Conservation (phyloP, 176 grass and related monocot genomes). For the Oryza coarctata region DNA sequence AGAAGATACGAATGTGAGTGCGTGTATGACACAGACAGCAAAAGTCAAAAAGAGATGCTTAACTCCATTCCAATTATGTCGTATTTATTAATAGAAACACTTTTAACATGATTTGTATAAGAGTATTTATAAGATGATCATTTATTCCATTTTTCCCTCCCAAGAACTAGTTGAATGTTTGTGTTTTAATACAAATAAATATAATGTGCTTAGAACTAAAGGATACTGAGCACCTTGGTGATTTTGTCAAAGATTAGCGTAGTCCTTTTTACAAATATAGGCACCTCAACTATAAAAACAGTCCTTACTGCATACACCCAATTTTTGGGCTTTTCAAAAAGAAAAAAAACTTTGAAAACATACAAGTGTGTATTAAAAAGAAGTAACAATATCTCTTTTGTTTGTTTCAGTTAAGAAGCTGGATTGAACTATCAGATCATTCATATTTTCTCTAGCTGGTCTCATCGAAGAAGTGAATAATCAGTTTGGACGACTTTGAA, state of each 20-base stretch:
- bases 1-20: constrained; percentile 25
- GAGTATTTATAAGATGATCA: background rate
- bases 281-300: background rate
- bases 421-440: background rate
- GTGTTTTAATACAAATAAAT: background rate
- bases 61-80: background rate
- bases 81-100: background rate
- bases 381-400: background rate
- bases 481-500: background rate
- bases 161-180: background rate
- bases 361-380: background rate
- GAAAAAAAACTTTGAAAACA: background rate
- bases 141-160: background rate
- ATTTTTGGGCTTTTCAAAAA: too few species aligned
- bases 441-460: background rate
- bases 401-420: background rate
- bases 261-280: background rate
- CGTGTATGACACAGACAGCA: constrained; percentile 23
- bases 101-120: background rate
- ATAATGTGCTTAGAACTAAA: background rate
- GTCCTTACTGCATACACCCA: background rate
- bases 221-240: background rate
- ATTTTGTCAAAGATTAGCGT: background rate
- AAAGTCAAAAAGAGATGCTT: background rate
- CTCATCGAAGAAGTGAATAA: background rate